A percentile compares a stretch with the other conserved stretches of the same genome.
Evolutionary conservation across 148 eudicot species (phyloP).

Genomic region (Suaeda aralocaspica): DNA sequence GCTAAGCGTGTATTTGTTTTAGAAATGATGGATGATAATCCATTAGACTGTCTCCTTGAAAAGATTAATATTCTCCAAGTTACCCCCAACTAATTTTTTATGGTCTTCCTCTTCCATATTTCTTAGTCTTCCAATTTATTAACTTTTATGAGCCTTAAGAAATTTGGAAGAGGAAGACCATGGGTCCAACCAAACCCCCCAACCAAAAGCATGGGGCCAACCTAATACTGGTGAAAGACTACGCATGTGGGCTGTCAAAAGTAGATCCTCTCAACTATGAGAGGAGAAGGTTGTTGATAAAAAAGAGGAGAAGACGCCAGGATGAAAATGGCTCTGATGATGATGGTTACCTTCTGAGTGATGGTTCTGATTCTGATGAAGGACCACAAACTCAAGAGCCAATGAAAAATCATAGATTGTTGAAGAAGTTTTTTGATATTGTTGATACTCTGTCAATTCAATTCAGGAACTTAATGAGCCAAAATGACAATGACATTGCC

Average conservation of each 20-base stretch:
- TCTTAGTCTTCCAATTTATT: too few species aligned
- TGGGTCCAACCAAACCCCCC: slow-evolving; percentile 32
- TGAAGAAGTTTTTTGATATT: slow-evolving; percentile 44
- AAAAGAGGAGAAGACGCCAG: neutral
- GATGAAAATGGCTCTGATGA: slow-evolving; percentile 32
- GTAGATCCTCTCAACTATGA: slow-evolving; percentile 16
- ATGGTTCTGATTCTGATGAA: slow-evolving; percentile 57
- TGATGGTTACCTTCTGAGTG: slow-evolving; percentile 49
- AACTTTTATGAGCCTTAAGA: too few species aligned
- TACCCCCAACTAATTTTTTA: too few species aligned
- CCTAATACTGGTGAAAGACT: slow-evolving; percentile 33
- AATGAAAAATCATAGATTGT: slow-evolving; percentile 44
- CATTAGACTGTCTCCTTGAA: too few species aligned
- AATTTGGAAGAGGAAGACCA: slow-evolving; percentile 25
- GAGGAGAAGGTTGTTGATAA: slow-evolving; percentile 14
- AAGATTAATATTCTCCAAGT: too few species aligned
- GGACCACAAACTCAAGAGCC: slow-evolving; percentile 46
- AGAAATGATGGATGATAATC: too few species aligned
- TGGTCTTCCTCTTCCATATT: too few species aligned
- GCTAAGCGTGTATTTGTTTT: too few species aligned
- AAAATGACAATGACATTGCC: slow-evolving; percentile 74
- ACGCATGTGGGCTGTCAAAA: slow-evolving; percentile 18
- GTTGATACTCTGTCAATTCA: slow-evolving; percentile 45
- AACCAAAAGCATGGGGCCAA: slow-evolving; percentile 48
- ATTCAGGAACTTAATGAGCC: slow-evolving; percentile 55